Base-by-base conservation (phyloP, 2,329 filamentous ascomycete species). In the Penicillium sp. region DNA sequence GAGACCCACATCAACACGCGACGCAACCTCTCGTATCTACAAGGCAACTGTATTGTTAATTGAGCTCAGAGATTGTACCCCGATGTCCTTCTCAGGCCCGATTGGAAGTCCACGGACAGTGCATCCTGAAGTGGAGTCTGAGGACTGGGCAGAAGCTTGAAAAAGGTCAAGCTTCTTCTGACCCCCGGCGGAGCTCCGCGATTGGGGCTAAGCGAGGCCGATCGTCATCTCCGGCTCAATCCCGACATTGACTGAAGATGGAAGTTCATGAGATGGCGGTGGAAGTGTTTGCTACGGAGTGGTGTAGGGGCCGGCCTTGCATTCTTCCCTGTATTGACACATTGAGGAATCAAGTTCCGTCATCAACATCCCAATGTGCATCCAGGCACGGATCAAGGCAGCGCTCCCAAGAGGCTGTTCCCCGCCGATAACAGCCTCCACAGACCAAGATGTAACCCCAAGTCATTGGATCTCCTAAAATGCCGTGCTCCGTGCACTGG, bases 401-500 rank as follows among this genome's bases (percentile, higher is more conserved):
- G 10, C 23, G 38, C 18, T 26, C 7, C 24, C 5, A 7, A 26
- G 24, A 26, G 24, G 7, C 24, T 13, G 24, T 33, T 36, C n/a
- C 36, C 54, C 28, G 26, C 45, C 36, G 52, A 57, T 54, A 47
- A 49, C 45, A 42, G 16, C 29, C 42, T 49, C 52, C 39, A 13
- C 45, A 26, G 24, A 44, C 38, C 42, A 6, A 23, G 39, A 55
- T 55, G 57, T 52, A 53, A 59, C 49, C 39, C 21, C 9, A 15
- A 34, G 9, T 43, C 16, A 33, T 33, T 44, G 28, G 44, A 10
- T 33, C 31, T 39, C 38, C 29, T 49, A 26, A 46, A 39, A 45
- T 50, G 47, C 52, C 54, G 55, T 52, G 42, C 24, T 49, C 51
- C 51, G 50, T 44, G 49, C 52, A 45, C 42, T 47, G 21, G 21